Evolutionary conservation across 2,329 filamentous ascomycete species (phyloP).

Genomic region (Claviceps digitariae): DNA sequence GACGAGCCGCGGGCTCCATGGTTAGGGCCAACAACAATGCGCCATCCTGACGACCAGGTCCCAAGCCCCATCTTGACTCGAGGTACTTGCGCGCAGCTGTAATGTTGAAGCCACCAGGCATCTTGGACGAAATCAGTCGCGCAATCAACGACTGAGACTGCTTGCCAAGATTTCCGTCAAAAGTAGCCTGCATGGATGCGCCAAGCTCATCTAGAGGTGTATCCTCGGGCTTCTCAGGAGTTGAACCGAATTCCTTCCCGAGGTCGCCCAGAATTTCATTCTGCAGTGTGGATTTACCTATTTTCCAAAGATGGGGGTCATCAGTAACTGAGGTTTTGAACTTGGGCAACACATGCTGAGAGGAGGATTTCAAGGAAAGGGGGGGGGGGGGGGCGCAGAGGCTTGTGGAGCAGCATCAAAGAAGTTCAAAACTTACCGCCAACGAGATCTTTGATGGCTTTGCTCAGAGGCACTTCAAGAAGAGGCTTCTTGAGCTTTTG

Average conservation of each 20-base stretch:
- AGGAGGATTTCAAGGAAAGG: background rate
- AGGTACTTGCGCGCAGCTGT: conserved; percentile 90
- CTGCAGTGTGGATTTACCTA: conserved; percentile 95
- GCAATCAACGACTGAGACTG: conserved; percentile 89
- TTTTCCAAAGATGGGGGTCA: background rate
- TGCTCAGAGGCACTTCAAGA: conserved; percentile 77
- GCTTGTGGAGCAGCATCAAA: no score
- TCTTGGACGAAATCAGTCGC: conserved; percentile 93
- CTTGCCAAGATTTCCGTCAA: conserved; percentile 96
- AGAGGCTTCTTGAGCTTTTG: conserved; percentile 97
- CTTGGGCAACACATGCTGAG: background rate
- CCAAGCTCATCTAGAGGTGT: conserved; percentile 90
- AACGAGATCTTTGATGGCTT: conserved; percentile 97
- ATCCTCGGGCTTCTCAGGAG: conserved; percentile 96
- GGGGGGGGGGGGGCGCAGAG: no score
- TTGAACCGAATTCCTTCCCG: conserved; percentile 96
- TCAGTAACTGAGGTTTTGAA: conserved; percentile 2
- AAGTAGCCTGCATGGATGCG: conserved; percentile 94
- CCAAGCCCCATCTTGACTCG: conserved; percentile 86
- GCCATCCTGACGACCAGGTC: conserved; percentile 76
- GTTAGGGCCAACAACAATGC: conserved; percentile 80
- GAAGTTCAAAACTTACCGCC: conserved; percentile 54
- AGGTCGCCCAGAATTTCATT: conserved; percentile 97
- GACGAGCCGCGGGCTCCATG: conserved; percentile 77
- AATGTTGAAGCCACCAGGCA: conserved; percentile 99